A percentile compares a stretch with the other conserved stretches of the same genome.
Evolutionary conservation across 768 basidiomycete species (phyloP).

Genomic region (Boletellus emodensis): DNA sequence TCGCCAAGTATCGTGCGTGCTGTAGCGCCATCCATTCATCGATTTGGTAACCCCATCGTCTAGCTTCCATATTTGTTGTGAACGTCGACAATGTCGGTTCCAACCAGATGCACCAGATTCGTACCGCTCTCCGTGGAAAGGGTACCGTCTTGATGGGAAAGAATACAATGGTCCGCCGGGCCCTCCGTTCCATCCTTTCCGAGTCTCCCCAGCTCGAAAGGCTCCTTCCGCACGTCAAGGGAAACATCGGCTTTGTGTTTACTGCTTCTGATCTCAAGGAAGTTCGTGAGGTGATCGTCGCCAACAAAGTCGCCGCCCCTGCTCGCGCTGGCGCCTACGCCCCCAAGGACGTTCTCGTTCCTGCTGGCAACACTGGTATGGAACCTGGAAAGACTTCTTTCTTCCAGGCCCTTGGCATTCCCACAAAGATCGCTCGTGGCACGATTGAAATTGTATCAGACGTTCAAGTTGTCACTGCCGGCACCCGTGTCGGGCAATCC

Average conservation of each 20-base stretch:
- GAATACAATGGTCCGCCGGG: constrained; percentile 99
- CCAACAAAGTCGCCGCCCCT: constrained; percentile 98
- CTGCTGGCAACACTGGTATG: constrained; percentile 99
- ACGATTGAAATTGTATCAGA: constrained; percentile 99
- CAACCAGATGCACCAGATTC: constrained; percentile 99
- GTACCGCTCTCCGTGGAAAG: constrained; percentile 91
- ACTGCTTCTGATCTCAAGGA: constrained; percentile 91
- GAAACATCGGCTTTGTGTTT: constrained; percentile 99
- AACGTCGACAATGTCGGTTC: constrained; percentile 99
- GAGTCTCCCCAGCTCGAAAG: constrained; percentile 95
- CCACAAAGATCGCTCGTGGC: constrained; percentile 99
- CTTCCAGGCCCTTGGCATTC: constrained; percentile 99
- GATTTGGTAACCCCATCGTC: constrained; percentile 1
- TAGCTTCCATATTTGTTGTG: constrained; percentile 97
- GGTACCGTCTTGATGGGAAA: constrained; percentile 99
- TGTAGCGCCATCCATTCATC: background rate
- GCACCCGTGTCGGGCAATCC: constrained; percentile 92
- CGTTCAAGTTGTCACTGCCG: constrained; percentile 90
- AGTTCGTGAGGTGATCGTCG: constrained; percentile 84
- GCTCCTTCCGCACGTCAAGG: constrained; percentile 91
- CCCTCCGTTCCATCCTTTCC: constrained; percentile 83
- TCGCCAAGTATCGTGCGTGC: constrained; percentile 83
- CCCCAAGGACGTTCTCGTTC: constrained; percentile 87
- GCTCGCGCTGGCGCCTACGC: constrained; percentile 98
- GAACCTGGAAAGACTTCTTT: constrained; percentile 99